These are phyloP conservation scores for Candida sojae DNA, from an alignment of 1,139 yeast genomes.

Conservation along the genomic window DNA sequence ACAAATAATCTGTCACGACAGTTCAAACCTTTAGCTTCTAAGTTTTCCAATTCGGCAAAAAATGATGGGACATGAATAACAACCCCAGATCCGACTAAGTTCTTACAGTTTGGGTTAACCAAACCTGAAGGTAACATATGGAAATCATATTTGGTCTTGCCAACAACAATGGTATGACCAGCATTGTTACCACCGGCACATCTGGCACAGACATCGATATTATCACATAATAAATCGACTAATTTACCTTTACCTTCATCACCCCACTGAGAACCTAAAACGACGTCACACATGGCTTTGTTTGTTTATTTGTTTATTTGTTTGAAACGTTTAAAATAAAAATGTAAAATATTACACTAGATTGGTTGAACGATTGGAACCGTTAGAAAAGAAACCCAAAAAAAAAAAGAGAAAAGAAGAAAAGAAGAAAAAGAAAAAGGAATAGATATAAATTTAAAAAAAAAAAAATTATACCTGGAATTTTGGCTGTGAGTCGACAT, in stretches of 20 bases:
- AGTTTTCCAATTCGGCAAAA: constrained; percentile 78
- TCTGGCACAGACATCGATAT: constrained; percentile 94
- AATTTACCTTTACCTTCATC: constrained; percentile 99
- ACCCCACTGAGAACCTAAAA: constrained; percentile 98
- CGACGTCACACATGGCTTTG: constrained; percentile 76
- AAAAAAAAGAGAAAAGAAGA: constrained; percentile 3
- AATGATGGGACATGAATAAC: constrained; percentile 94
- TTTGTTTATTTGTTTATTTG: background rate
- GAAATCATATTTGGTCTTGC: constrained; percentile 87
- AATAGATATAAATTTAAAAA: background rate
- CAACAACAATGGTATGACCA: constrained; percentile 96
- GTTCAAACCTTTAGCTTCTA: constrained; percentile 78
- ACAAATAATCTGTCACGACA: constrained; percentile 82
- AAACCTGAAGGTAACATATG: constrained; percentile 98
- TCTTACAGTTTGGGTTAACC: constrained; percentile 87
- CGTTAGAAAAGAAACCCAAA: constrained; percentile 11
- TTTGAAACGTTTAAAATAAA: background rate
- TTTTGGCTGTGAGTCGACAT: background rate
- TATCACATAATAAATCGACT: constrained; percentile 90
- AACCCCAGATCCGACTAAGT: constrained; percentile 94
- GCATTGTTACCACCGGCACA: constrained; percentile 99
- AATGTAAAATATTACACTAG: constrained; percentile 1
- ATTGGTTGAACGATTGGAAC: constrained; percentile 15
- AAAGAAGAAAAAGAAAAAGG: constrained; percentile 5
- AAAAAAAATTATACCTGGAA: background rate